Evolutionary conservation across 1,284 basidiomycete genomes (phyloP).

Genomic region (Rhizoctonia solani): DNA sequence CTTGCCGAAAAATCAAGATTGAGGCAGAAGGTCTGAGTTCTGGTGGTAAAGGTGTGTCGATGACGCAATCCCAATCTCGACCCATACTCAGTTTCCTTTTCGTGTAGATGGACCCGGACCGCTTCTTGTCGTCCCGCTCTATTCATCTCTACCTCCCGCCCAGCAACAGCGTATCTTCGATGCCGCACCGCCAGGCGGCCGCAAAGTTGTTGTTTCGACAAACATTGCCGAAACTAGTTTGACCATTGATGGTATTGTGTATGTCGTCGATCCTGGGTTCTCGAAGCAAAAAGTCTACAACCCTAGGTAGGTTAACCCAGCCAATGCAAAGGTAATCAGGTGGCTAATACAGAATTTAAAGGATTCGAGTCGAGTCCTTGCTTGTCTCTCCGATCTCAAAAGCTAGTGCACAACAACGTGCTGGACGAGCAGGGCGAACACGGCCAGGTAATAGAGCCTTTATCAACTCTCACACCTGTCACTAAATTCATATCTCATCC

Average conservation of each 20-base stretch:
- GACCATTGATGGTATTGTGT: slow-evolving; percentile 98
- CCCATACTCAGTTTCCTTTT: not conserved
- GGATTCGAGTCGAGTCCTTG: slow-evolving; percentile 93
- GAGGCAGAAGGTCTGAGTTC: slow-evolving; percentile 71
- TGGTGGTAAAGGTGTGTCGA: slow-evolving; percentile 14
- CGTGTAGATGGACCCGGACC: slow-evolving; percentile 77
- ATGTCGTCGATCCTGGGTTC: slow-evolving; percentile 97
- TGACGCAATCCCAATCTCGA: not conserved
- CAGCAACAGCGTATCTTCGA: slow-evolving; percentile 98
- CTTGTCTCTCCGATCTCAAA: slow-evolving; percentile 96
- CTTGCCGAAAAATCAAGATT: slow-evolving; percentile 89
- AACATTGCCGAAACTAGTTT: slow-evolving; percentile 98
- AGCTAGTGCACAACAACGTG: slow-evolving; percentile 93
- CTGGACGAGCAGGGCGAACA: slow-evolving; percentile 95
- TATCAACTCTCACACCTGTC: not conserved
- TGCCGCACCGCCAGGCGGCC: slow-evolving; percentile 82
- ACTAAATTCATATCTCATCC: not conserved
- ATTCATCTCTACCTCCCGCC: slow-evolving; percentile 89
- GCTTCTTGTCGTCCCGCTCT: slow-evolving; percentile 86
- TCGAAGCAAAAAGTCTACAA: slow-evolving; percentile 97
- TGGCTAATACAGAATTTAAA: slow-evolving; percentile 39
- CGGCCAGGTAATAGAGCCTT: slow-evolving; percentile 55
- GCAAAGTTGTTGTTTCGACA: slow-evolving; percentile 94
- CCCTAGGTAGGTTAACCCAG: slow-evolving; percentile 49
- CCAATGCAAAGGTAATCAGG: not conserved